Evolutionary conservation across 2,329 filamentous ascomycete genomes (phyloP), one percentile per base, ranked within the genome.

Genomic region (Aspergillus latus): DNA sequence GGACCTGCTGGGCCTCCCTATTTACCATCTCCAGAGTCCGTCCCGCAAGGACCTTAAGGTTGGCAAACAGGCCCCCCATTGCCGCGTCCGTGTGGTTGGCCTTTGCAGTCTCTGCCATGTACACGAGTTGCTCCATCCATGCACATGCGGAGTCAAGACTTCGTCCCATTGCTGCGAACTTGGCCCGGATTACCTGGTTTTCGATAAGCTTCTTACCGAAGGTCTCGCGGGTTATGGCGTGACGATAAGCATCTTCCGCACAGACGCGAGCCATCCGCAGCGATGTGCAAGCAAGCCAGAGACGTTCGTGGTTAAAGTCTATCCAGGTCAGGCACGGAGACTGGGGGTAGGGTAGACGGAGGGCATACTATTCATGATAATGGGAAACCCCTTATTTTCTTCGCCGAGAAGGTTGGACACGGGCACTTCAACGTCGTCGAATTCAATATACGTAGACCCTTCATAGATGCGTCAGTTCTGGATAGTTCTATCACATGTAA

Each of bases 351-450:
- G 21, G 21, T 21, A 9, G 45, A 4, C 21, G 2, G 47, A 5
- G 5, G 9, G 15, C 64, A 8, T 54, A 66, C 65, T 93, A 73
- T 82, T 84, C 66, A 93, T 79, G 65, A 93, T 90, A 34, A 93
- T 88, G 54, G 86, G 82, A 66, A 93, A 91, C 3, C 89, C 90
- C 74, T 90, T 88, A 77, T 92, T 84, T 75, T 93, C 89, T 68
- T 88, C 76, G 54, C 90, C 89, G 8, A 94, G 78, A 8, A 93
- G 77, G 72, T 92, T 86, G 68, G 84, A 81, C 0, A 83, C 86
- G 0, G 90, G 89, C 0, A 93, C 89, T 76, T 90, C 89, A 69
- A 91, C 89, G 61, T 49, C 87, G 72, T 92, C 88, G 71, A 90
- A 92, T 49, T 89, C 89, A 65, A 93, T 82, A 70, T 84, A 92